Percentiles rank a stretch among this genome's conserved stretches.
phyloP scores from a whole-genome alignment of 345 rosid species.

The Litchi chinensis region DNA sequence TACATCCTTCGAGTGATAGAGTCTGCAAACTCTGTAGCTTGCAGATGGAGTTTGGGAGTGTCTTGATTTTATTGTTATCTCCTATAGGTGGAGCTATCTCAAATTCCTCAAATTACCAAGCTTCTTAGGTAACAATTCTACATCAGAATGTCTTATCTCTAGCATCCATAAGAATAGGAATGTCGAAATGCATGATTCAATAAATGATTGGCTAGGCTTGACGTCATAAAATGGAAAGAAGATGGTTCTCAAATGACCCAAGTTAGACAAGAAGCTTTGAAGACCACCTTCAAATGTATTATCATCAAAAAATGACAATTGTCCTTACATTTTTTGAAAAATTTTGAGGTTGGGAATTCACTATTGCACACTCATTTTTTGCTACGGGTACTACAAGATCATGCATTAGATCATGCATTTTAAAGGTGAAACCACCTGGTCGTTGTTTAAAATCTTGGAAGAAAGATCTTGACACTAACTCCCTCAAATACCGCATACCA shows the following conservation, averaged over 20 bases:
- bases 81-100: too few relatives aligned
- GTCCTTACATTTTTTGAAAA: not conserved
- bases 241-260: too few relatives aligned
- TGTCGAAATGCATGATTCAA: not conserved
- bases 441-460: not conserved
- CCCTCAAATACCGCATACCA: too few relatives aligned
- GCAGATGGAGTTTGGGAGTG: too few relatives aligned
- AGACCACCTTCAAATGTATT: too few relatives aligned
- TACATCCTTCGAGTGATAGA: not conserved
- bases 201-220: not conserved
- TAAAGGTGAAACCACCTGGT: fast-evolving
- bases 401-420: conserved; percentile 33
- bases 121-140: too few relatives aligned
- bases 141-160: not conserved
- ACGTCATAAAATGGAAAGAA: too few relatives aligned
- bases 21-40: too few relatives aligned
- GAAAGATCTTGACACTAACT: too few relatives aligned
- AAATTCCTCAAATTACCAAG: too few relatives aligned
- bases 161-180: conserved; percentile 18
- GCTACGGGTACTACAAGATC: conserved; percentile 13
- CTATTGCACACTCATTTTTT: not conserved
- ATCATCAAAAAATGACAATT: conserved; percentile 12
- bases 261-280: too few relatives aligned
- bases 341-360: fast-evolving
- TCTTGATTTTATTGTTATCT: too few relatives aligned